Evolutionary conservation across 805 yeast species (phyloP).

Genomic region (Ogataea angusta): DNA sequence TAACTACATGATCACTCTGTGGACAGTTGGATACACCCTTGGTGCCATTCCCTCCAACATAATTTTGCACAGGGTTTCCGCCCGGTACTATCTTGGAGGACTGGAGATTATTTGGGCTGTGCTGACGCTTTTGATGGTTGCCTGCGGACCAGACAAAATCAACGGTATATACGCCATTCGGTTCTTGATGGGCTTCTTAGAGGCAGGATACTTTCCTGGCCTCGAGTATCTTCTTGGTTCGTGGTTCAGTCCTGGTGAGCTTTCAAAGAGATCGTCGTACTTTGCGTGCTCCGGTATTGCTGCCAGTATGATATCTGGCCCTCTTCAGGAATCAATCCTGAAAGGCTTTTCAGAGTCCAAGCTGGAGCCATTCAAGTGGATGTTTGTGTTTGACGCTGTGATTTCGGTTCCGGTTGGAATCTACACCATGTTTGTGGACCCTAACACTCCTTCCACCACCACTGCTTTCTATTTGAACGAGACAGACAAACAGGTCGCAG

Average conservation of each 20-base stretch:
- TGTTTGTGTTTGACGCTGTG: conserved; percentile 45
- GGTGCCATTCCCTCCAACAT: conserved; percentile 49
- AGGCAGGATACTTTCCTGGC: conserved; percentile 49
- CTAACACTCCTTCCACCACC: conserved; percentile 44
- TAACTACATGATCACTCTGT: conserved; percentile 42
- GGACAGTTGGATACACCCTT: conserved; percentile 49
- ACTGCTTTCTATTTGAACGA: conserved; percentile 38
- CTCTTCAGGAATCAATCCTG: conserved; percentile 34
- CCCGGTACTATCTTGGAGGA: conserved; percentile 43
- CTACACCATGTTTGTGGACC: conserved; percentile 41
- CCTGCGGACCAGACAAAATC: conserved; percentile 25
- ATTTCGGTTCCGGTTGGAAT: conserved; percentile 36
- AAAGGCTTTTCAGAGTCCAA: conserved; percentile 18
- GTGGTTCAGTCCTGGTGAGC: conserved; percentile 34
- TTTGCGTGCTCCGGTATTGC: conserved; percentile 36
- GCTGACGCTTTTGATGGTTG: conserved; percentile 37
- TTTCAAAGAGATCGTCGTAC: conserved; percentile 33
- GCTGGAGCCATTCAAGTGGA: conserved; percentile 41
- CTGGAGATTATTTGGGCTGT: conserved; percentile 45
- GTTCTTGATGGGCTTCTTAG: conserved; percentile 41
- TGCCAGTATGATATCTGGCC: conserved; percentile 37
- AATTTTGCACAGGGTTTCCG: conserved; percentile 39
- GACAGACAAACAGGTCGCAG: conserved; percentile 39
- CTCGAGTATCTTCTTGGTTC: conserved; percentile 41
- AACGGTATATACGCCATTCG: conserved; percentile 32